A percentile compares a stretch with the other conserved stretches of the same genome.
Conservation (phyloP, 352 stramenopile genomes). For the Globisporangium takayamanum region DNA sequence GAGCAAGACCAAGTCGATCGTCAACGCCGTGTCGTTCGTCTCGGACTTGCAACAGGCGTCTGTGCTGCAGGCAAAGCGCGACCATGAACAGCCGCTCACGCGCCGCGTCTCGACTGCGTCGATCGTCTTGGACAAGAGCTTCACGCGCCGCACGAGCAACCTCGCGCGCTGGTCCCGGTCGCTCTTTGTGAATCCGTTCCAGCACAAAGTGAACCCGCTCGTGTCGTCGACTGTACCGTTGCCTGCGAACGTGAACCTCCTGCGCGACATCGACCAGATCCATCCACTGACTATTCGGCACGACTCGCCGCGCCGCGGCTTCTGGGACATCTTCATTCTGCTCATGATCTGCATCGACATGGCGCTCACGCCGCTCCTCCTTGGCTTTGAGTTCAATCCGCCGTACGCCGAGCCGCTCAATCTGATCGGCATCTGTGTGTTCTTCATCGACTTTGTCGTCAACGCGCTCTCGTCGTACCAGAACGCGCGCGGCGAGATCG, state of each 20-base stretch:
- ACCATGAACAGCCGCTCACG: conserved; percentile 24
- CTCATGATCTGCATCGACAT: conserved; percentile 48
- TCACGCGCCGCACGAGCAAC: conserved; percentile 5
- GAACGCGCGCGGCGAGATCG: conserved; percentile 37
- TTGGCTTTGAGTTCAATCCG: conserved; percentile 39
- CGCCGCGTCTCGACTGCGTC: conserved; percentile 32
- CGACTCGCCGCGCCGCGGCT: conserved; percentile 29
- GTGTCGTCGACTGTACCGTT: conserved; percentile 7
- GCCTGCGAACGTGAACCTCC: conserved; percentile 24
- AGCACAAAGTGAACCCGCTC: conserved; percentile 1
- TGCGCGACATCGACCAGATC: conserved; percentile 25
- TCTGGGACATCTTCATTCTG: conserved; percentile 54
- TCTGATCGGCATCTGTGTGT: conserved; percentile 29
- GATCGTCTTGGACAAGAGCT: conserved; percentile 12
- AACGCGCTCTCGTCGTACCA: conserved; percentile 54
- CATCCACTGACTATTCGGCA: conserved; percentile 45
- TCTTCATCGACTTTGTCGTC: conserved; percentile 49
- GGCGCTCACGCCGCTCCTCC: conserved; percentile 38
- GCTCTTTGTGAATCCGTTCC: conserved; percentile 6
- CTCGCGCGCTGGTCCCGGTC: conserved; percentile 8
- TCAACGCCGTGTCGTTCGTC: conserved; percentile 11
- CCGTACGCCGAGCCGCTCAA: conserved; percentile 25
- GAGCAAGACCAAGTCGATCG: conserved; percentile 15
- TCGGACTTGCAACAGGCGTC: conserved; percentile 9
- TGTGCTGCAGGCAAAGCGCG: conserved; percentile 7